Conservation (phyloP, 306 rosid species). For the Fragaria vesca region DNA sequence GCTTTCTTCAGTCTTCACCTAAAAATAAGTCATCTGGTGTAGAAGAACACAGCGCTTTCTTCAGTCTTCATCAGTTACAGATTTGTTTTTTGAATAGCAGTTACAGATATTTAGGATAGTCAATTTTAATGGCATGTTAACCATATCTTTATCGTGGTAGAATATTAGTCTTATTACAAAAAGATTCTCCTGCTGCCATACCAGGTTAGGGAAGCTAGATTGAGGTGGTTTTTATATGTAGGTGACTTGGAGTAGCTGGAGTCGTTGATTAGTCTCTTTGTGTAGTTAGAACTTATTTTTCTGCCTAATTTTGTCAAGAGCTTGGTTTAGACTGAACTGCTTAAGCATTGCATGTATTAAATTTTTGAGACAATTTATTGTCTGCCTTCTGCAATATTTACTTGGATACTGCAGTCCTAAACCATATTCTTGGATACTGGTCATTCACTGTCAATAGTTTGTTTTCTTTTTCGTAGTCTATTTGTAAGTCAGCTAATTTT, state of each 20-base stretch:
- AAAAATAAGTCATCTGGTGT: background rate
- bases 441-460: background rate
- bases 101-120: conserved; percentile 5
- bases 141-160: background rate
- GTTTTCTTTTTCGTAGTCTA: background rate
- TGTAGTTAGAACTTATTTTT: background rate
- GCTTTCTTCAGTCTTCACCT: background rate
- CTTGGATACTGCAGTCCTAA: background rate
- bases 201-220: background rate
- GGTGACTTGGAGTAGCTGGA: background rate
- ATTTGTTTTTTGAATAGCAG: background rate
- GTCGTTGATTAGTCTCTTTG: background rate
- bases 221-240: background rate
- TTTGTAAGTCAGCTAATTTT: conserved; percentile 1
- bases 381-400: background rate
- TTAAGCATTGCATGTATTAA: background rate
- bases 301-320: background rate
- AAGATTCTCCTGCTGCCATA: background rate
- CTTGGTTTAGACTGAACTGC: background rate
- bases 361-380: background rate
- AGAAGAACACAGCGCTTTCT: too few relatives aligned
- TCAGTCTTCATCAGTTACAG: conserved; percentile 2
- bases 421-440: background rate
- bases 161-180: conserved; percentile 6
- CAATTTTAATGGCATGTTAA: background rate